Base-by-base conservation (phyloP, 352 stramenopile species). In the Globisporangium rhizosaccharum region DNA sequence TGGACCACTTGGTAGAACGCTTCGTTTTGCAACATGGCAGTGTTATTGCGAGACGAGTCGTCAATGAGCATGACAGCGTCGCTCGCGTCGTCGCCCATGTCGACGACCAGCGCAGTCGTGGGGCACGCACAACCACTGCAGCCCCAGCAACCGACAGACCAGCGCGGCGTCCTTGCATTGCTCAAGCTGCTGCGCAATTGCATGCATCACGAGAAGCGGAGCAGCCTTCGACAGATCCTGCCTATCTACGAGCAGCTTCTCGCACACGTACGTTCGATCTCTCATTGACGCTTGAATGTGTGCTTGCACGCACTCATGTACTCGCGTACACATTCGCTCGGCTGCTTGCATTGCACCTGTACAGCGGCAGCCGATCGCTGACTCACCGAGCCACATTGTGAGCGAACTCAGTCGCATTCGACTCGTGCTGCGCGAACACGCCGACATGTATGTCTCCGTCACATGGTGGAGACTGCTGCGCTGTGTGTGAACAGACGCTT, bases 201-300 rank as follows among this genome's bases (percentile, higher is more conserved):
- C 30, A n/a, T 87, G 33, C 62, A 51, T 18, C 42, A 46, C 0
- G 59, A 71, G 3, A 23, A 50, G 49, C 23, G 57, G 50, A 59
- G 59, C 59, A 54, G 61, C 51, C 61, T 91, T 52, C 66, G 58
- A n/a, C 54, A 59, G 39, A 51, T 86, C 1, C 23, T 80, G 17
- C 58, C 67, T 1, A 50, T 67, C 28, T 88, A 80, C 49, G 63
- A 85, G 66, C 75, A 62, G 42, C 70, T 91, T 9, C 66, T 91
- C 56, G 65, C 55, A 26, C 70, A 71, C 39, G 81, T 88, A 69
- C 33, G 78, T 62, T 2, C 17, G 57, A 41, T 23, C 0, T 23
- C 23, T 23, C 23, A 23, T 23, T 23, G 23, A 23, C 23, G 23
- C 23, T 23, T 23, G 23, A 17, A 45, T 42, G 46, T 0, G 41